Evolutionary conservation across 192 early-diverging fungal genomes (phyloP), one percentile per base, ranked within the genome.

Genomic region (Linderina pennispora): DNA sequence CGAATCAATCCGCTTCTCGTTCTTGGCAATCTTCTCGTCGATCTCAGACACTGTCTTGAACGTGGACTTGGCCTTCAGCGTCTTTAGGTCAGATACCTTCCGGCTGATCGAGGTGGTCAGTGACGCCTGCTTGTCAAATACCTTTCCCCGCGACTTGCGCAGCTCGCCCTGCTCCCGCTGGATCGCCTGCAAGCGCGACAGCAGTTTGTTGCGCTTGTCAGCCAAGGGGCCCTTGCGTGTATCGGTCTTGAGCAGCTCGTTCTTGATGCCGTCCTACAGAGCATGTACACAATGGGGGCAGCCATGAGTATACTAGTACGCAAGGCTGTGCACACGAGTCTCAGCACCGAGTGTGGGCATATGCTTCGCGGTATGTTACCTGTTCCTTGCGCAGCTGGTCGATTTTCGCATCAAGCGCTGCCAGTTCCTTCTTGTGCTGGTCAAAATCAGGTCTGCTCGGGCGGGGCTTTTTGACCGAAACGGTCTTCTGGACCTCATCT

Each of bases 11-110:
- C 87, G 77, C 49, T 68, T 76, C 62, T 95, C 89, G 53, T 84
- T 58, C 41, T 85, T 76, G 45, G 21, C 55, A 55, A 96, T 88
- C 42, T 77, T 69, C 40, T 52, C 62, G 32, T 93, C 90, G 40
- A 96, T 82, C 23, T 93, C 92, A 17, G 74, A 87, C 18, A 78
- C 71, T 22, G 69, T 84, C 76, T 89, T 91, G 77, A 76, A 92
- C 33, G 80, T 80, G 36, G 84, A 65, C 75, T 86, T 91, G 58
- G 84, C 71, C 60, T 88, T 86, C 52, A 75, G 74, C 20, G 65
- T 62, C 77, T 87, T 88, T 40, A 81, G 67, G 18, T 90, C 90
- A 6, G 82, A 78, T 36, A 70, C 76, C 84, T 88, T 92, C 75
- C 90, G 91, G 66, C 80, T 78, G 54, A 92, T 75, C 25, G 78